Evolutionary conservation across 148 eudicot genomes (phyloP).

Genomic region (Spergularia bocconei): DNA sequence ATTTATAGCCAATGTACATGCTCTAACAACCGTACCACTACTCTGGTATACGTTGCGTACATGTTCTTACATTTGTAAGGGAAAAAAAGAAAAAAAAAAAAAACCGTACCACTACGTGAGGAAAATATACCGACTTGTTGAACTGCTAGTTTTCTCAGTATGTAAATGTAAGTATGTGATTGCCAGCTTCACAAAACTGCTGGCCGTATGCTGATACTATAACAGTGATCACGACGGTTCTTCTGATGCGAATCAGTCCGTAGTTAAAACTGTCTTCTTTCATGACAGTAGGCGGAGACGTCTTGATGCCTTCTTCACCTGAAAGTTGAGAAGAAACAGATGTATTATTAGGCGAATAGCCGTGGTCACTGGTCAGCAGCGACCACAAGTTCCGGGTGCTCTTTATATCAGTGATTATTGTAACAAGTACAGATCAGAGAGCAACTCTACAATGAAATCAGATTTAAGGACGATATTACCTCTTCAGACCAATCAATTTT

Average conservation of each 20-base stretch:
- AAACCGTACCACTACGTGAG: background rate
- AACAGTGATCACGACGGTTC: background rate
- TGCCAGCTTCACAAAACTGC: slow-evolving; percentile 6
- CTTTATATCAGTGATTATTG: background rate
- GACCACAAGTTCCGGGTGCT: background rate
- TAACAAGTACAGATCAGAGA: background rate
- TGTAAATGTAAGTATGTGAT: background rate
- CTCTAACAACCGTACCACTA: no score
- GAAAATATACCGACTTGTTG: background rate
- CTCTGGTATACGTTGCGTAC: no score
- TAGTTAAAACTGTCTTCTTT: background rate
- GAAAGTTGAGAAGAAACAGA: background rate
- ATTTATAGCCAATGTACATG: no score
- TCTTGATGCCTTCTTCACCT: slow-evolving; percentile 50
- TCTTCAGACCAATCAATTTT: slow-evolving; percentile 71
- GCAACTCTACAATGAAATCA: background rate
- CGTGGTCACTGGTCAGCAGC: background rate
- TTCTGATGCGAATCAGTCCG: background rate
- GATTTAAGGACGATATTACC: slow-evolving; percentile 33
- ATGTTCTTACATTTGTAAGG: no score
- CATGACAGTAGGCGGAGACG: slow-evolving; percentile 33
- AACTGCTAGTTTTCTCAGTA: background rate
- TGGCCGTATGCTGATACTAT: background rate
- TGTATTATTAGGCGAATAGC: background rate
- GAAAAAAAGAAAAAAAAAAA: no score